Percentiles rank a stretch among this genome's conserved stretches.
These are phyloP conservation scores for Nothophoma quercina DNA, from an alignment of 2,329 filamentous ascomycete genomes.

Conservation along the genomic window DNA sequence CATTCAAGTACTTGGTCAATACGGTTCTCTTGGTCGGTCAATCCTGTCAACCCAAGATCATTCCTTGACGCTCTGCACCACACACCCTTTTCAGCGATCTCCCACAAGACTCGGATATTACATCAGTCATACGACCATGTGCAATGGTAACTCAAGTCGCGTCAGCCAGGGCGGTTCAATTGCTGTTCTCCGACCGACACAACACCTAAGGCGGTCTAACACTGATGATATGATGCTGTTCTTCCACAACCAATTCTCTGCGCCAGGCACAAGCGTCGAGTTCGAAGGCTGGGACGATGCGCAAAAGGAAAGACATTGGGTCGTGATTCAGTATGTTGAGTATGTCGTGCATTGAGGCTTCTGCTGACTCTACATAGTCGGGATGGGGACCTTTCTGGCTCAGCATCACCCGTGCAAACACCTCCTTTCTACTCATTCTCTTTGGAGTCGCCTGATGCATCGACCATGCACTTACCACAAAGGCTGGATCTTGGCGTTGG, in stretches of 20 bases:
- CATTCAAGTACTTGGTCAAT: neutral
- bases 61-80: too few species aligned
- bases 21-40: neutral
- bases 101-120: too few species aligned
- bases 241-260: slow-evolving; percentile 38
- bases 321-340: slow-evolving; percentile 42
- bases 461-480: slow-evolving; percentile 28
- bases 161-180: slow-evolving; percentile 47
- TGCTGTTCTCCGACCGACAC: slow-evolving; percentile 39
- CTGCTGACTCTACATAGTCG: slow-evolving; percentile 24
- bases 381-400: slow-evolving; percentile 40
- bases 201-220: slow-evolving; percentile 9
- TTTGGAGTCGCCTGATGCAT: slow-evolving; percentile 11
- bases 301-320: slow-evolving; percentile 26
- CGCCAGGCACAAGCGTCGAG: slow-evolving; percentile 37
- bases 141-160: slow-evolving; percentile 34
- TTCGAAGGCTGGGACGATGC: slow-evolving; percentile 32
- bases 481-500: slow-evolving; percentile 42
- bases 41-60: neutral
- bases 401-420: neutral
- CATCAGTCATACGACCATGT: neutral
- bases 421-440: slow-evolving; percentile 39
- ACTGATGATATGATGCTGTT: slow-evolving; percentile 36
- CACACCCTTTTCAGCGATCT: too few species aligned
- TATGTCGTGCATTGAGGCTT: neutral